Evolutionary conservation across 2,329 filamentous ascomycete genomes (phyloP), one percentile per base, ranked within the genome.

Genomic region (Penicillium sp.): DNA sequence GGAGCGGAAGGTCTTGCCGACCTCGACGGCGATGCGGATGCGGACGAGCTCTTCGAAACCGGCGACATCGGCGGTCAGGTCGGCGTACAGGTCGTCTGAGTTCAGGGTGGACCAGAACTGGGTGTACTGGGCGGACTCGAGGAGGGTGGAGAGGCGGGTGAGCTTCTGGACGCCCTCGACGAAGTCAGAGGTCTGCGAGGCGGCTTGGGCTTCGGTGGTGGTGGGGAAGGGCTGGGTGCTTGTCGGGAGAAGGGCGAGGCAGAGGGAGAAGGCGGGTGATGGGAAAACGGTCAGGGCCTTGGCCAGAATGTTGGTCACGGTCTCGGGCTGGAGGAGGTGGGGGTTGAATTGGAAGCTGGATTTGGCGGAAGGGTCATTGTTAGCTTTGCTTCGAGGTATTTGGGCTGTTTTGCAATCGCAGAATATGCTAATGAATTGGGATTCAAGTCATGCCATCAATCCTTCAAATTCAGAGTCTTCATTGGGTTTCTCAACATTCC

Each of bases 291-390:
- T 95, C 70, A 99, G 85, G 61, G 91, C 82, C 80, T 97, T 99
- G 79, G 95, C 91, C 72, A 99, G 89, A 77, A 97, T 88, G 81
- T 97, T 97, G 80, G 93, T 97, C 74, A 93, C 90, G 68, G 92
- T 89, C 75, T 99, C 93, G 69, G 95, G 88, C 78, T 93, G 92
- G 69, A 91, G 85, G 64, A 95, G 89, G 79, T 97, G 91, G 44
- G 93, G 93, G 83, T 99, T 99, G 78, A 99, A 95, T 78, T 99
- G 95, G 81, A 99, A 99, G 59, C 93, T 99, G 64, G 41, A 46
- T 37, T 40, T 37, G 36, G 34, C n/a, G 12, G 14, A 42, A 19
- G 30, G 22, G 35, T 3, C 34, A 14, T 19, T 36, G 46, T 59
- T 46, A 59, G 58, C 41, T n/a, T 19, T 28, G 18, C 10, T 29